Conservation (phyloP, 2,329 filamentous ascomycete species). For the Cyphellophora europaea region DNA sequence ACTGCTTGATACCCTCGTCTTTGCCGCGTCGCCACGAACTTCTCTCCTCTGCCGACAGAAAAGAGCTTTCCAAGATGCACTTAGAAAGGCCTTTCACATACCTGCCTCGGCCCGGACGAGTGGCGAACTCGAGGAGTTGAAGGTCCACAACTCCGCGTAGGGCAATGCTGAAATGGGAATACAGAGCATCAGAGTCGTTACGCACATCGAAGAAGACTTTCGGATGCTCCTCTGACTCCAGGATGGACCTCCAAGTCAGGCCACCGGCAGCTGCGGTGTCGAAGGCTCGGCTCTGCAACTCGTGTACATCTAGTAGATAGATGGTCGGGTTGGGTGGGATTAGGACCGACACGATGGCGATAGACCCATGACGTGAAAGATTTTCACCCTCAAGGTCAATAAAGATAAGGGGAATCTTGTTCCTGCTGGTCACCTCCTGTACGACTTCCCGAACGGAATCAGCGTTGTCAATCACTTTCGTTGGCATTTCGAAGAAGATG, state of each 20-base stretch:
- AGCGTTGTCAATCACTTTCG: too few species aligned
- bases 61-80: slow-evolving; percentile 22
- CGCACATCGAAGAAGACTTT: slow-evolving; percentile 49
- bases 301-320: slow-evolving; percentile 38
- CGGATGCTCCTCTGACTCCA: slow-evolving; percentile 31
- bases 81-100: slow-evolving; percentile 22
- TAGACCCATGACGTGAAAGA: slow-evolving; percentile 32
- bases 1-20: slow-evolving; percentile 28
- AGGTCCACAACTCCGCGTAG: slow-evolving; percentile 38
- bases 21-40: slow-evolving; percentile 31
- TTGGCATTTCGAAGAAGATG: too few species aligned
- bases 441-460: too few species aligned
- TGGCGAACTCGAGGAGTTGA: slow-evolving; percentile 44
- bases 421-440: too few species aligned
- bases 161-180: slow-evolving; percentile 30
- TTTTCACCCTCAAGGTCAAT: slow-evolving; percentile 41
- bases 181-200: slow-evolving; percentile 45
- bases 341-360: slow-evolving; percentile 38
- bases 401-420: slow-evolving; percentile 26
- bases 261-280: slow-evolving; percentile 22
- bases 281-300: slow-evolving; percentile 31
- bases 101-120: slow-evolving; percentile 14
- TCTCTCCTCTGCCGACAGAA: slow-evolving; percentile 2
- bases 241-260: slow-evolving; percentile 25
- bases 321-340: slow-evolving; percentile 21